Percentiles rank a stretch among this genome's conserved stretches.
These are phyloP conservation scores for Toxicodendron radicans DNA, from an alignment of 345 rosid species.

Conservation along the genomic window DNA sequence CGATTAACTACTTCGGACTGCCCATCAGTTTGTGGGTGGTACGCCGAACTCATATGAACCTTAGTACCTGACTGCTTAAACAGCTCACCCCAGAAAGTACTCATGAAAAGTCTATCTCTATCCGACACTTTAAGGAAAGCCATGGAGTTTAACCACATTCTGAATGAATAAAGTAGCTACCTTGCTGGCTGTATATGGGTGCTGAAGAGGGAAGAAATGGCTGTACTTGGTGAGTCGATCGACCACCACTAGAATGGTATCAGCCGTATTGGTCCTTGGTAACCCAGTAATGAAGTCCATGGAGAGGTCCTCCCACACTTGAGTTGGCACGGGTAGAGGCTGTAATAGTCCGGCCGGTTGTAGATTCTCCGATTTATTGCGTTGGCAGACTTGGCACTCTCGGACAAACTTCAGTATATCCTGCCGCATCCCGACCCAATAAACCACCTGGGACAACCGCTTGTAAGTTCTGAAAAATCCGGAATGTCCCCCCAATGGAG, in stretches of 20 bases:
- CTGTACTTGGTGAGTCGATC: background rate
- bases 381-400: no score
- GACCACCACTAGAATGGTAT: background rate
- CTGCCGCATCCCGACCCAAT: no score
- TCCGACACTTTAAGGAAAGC: background rate
- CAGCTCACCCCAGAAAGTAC: background rate
- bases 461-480: no score
- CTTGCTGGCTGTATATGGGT: background rate
- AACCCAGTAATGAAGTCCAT: background rate
- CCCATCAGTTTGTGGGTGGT: background rate
- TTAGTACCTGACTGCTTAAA: background rate
- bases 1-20: background rate
- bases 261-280: no score
- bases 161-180: background rate
- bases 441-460: no score
- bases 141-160: background rate
- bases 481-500: no score
- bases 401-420: no score
- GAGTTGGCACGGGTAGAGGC: background rate
- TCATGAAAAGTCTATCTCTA: background rate
- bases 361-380: no score
- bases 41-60: background rate
- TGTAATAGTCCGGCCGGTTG: background rate
- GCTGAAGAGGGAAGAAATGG: background rate
- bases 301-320: background rate